phyloP scores from a whole-genome alignment of 371 early-diverging fungal species.

The Catenaria anguillulae region DNA sequence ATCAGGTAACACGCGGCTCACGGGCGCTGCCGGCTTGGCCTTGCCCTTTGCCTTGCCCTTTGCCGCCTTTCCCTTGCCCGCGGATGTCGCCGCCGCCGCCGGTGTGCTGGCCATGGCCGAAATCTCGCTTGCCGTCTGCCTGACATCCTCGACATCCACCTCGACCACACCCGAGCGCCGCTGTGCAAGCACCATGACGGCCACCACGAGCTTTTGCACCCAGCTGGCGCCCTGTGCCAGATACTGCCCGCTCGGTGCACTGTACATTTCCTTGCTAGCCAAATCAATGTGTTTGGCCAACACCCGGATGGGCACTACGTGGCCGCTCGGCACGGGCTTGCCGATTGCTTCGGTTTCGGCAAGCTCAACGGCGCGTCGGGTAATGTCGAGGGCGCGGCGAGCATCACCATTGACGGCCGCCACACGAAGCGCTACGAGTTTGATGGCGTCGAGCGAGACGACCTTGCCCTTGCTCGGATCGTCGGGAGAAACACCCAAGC shows the following conservation, averaged over 20 bases:
- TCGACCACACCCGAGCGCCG: not conserved
- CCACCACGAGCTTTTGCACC: not conserved
- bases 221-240: not conserved
- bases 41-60: no score
- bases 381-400: constrained; percentile 87
- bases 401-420: constrained; percentile 95
- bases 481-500: constrained; percentile 50
- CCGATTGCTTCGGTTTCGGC: not conserved
- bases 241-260: not conserved
- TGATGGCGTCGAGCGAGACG: constrained; percentile 59
- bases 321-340: no score
- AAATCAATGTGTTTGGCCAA: not conserved
- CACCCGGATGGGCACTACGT: not conserved
- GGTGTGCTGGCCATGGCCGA: not conserved
- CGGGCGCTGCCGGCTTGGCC: no score
- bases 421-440: constrained; percentile 87
- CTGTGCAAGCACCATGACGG: not conserved
- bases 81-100: no score
- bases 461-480: no score
- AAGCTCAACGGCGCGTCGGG: constrained; percentile 29
- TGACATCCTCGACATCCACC: not conserved
- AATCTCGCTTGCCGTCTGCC: not conserved
- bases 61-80: not conserved
- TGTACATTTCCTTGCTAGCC: constrained; percentile 3
- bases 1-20: no score